Percentiles rank a stretch among this genome's conserved stretches.
Conservation (phyloP, 768 basidiomycete genomes). For the Chalciporus sphaerocephalus region DNA sequence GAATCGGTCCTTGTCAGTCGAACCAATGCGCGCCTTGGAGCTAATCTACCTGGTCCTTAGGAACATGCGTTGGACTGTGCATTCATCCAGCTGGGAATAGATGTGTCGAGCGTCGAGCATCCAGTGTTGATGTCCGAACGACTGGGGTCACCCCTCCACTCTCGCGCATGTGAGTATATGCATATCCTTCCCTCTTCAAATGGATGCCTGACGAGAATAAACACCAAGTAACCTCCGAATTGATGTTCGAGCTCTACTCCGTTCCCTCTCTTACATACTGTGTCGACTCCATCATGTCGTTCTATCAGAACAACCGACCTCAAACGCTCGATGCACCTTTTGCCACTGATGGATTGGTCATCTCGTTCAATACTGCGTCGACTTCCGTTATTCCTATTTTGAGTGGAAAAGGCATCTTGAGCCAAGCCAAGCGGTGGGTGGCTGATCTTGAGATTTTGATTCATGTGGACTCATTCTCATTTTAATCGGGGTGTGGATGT, state of each 20-base stretch:
- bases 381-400: slow-evolving; percentile 90
- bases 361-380: slow-evolving; percentile 89
- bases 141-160: slow-evolving; percentile 83
- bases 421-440: slow-evolving; percentile 77
- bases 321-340: slow-evolving; percentile 34
- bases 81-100: slow-evolving; percentile 82
- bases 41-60: slow-evolving; percentile 43
- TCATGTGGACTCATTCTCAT: neutral
- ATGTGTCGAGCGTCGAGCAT: slow-evolving; percentile 70
- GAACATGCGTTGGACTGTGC: slow-evolving; percentile 93
- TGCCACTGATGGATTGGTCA: slow-evolving; percentile 68
- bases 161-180: slow-evolving; percentile 65
- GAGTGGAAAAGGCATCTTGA: slow-evolving; percentile 75
- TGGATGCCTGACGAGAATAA: neutral
- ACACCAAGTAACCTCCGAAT: slow-evolving; percentile 80
- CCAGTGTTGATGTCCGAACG: slow-evolving; percentile 94
- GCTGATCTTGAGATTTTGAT: neutral
- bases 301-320: slow-evolving; percentile 73
- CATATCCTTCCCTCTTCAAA: neutral
- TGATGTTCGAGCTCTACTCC: slow-evolving; percentile 90
- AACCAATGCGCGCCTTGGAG: neutral
- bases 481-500: neutral
- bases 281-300: slow-evolving; percentile 88
- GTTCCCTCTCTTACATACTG: slow-evolving; percentile 85
- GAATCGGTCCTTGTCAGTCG: neutral